These are phyloP conservation scores for Rheum nobile DNA, from an alignment of 148 eudicot species.

Conservation along the genomic window DNA sequence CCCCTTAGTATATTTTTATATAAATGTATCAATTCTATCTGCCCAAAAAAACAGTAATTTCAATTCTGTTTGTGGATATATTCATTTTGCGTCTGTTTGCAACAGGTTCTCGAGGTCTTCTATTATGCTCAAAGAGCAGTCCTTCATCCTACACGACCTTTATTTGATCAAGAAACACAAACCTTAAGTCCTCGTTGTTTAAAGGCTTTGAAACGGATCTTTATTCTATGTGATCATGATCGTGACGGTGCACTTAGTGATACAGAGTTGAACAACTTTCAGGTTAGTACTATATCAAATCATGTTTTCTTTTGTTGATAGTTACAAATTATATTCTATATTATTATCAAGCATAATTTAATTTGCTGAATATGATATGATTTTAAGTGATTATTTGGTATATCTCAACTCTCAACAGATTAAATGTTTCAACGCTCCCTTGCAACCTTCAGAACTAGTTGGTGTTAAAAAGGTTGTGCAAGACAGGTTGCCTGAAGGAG, in stretches of 20 bases:
- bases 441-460: conserved; percentile 77
- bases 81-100: background rate
- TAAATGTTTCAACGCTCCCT: conserved; percentile 89
- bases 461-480: conserved; percentile 94
- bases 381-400: background rate
- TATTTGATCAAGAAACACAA: conserved; percentile 89
- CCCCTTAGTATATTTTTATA: background rate
- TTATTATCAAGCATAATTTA: background rate
- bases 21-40: too few relatives aligned
- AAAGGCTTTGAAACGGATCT: conserved; percentile 82
- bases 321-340: background rate
- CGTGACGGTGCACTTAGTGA: conserved; percentile 88
- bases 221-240: conserved; percentile 82
- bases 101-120: conserved; percentile 88
- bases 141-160: conserved; percentile 83
- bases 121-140: conserved; percentile 93
- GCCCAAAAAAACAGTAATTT: background rate
- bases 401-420: conserved; percentile 57
- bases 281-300: conserved; percentile 29
- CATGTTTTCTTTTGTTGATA: conserved; percentile 1
- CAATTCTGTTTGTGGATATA: background rate
- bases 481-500: conserved; percentile 82
- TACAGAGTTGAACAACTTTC: conserved; percentile 87
- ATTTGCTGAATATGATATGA: background rate
- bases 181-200: conserved; percentile 79